Evolutionary conservation across 208 protist species (phyloP).

Genomic region (Trypanosomatidae sp.): DNA sequence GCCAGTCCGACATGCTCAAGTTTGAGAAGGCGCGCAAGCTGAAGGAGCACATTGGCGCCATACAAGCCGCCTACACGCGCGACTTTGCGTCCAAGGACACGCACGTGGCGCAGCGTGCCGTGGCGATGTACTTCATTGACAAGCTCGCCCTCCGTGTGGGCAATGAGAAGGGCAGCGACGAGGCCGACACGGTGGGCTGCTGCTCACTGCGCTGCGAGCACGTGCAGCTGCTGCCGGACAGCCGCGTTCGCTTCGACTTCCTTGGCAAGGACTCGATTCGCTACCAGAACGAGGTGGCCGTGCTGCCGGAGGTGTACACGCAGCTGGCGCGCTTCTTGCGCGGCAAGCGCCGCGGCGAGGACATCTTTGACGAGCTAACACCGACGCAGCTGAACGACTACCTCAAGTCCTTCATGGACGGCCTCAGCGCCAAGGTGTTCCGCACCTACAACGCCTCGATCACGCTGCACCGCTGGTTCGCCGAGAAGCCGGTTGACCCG

Average conservation of each 20-base stretch:
- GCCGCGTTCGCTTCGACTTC: slow-evolving; percentile 93
- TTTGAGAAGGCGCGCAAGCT: slow-evolving; percentile 96
- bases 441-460: slow-evolving; percentile 99
- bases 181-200: slow-evolving; percentile 98
- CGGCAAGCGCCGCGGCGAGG: slow-evolving; percentile 58
- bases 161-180: slow-evolving; percentile 96
- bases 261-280: slow-evolving; percentile 99
- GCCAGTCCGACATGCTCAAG: slow-evolving; percentile 95
- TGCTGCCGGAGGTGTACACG: slow-evolving; percentile 86
- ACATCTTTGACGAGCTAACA: slow-evolving; percentile 93
- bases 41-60: slow-evolving; percentile 90
- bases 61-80: slow-evolving; percentile 88
- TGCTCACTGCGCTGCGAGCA: slow-evolving; percentile 98
- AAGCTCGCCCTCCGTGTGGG: slow-evolving; percentile 98
- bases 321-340: slow-evolving; percentile 84
- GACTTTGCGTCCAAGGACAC: slow-evolving; percentile 63
- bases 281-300: slow-evolving; percentile 88
- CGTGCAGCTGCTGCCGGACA: slow-evolving; percentile 61
- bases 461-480: slow-evolving; percentile 94
- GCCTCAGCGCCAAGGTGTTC: slow-evolving; percentile 98
- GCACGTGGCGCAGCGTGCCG: slow-evolving; percentile 85
- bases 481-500: slow-evolving; percentile 69
- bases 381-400: slow-evolving; percentile 92
- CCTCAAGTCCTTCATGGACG: slow-evolving; percentile 95
- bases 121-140: slow-evolving; percentile 98